phyloP scores from a whole-genome alignment of 192 early-diverging fungal genomes.

The Entomortierella lignicola region DNA sequence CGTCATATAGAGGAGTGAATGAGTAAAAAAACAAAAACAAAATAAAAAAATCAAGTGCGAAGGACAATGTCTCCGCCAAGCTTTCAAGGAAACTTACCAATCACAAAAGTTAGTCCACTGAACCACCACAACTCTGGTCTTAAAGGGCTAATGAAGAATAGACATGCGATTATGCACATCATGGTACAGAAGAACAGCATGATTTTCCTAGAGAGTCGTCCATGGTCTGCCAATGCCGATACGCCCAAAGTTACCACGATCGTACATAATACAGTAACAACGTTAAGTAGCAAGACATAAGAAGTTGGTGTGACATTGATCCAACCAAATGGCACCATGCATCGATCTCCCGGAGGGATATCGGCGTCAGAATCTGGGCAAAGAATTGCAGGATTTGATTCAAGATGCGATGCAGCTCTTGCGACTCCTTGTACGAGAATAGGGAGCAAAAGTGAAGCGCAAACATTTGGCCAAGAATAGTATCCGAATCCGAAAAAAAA shows the following conservation, averaged over 20 bases:
- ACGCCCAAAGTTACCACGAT: constrained; percentile 44
- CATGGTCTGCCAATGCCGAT: constrained; percentile 55
- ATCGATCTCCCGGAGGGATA: constrained; percentile 33
- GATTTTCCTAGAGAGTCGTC: constrained; percentile 25
- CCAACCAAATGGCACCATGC: constrained; percentile 45
- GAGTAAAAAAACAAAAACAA: background rate
- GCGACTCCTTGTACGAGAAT: constrained; percentile 43
- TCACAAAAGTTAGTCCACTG: constrained; percentile 13
- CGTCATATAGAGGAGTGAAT: background rate
- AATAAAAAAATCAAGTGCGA: too few relatives aligned
- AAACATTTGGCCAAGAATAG: constrained; percentile 39
- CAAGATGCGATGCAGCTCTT: constrained; percentile 17
- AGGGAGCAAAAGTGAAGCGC: constrained; percentile 31
- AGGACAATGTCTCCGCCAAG: too few relatives aligned
- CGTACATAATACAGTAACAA: constrained; percentile 41
- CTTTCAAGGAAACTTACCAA: constrained; percentile 28
- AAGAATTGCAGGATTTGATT: constrained; percentile 16
- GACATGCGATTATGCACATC: constrained; percentile 28
- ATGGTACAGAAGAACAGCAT: constrained; percentile 26
- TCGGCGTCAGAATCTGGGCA: constrained; percentile 20
- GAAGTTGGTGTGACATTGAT: constrained; percentile 38
- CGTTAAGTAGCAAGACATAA: constrained; percentile 38
- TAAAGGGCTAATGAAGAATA: constrained; percentile 43
- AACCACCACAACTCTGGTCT: constrained; percentile 34
- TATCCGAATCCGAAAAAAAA: constrained; percentile 44